Base-by-base conservation (phyloP, 495 filamentous ascomycete species). In the Talaromyces proteolyticus region DNA sequence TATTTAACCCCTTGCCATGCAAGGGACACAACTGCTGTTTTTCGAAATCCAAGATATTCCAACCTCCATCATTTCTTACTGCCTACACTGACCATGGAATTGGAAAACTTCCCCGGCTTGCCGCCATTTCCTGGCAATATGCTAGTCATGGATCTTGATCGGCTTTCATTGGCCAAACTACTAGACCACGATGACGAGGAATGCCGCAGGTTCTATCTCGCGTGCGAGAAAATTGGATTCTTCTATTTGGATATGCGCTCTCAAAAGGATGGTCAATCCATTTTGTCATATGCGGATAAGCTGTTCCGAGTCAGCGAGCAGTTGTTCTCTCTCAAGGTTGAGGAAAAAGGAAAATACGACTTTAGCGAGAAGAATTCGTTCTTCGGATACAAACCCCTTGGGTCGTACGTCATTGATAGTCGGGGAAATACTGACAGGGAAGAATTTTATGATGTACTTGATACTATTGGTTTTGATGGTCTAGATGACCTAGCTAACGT, bases 361-460 rank as follows among this genome's bases (percentile, higher is more conserved):
- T 72, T 77, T 55, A 66, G 64, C 49, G 52, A 26, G 4, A 54
- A 66, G 41, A 62, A 59, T 14, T 64, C 60, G 3, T 75, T 78
- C 38, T 73, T 74, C 42, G 77, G 78, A 18, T 86, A 85, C 52
- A 85, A 84, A 57, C 67, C 68, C 3, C 72, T 73, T 22, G 80
- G 80, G 3, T 63, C 51, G 20, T 67, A 68, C 1, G 54, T 73
- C 11, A 65, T 81, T 14, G 79, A 85, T 57, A 67, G 68, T 16
- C 49, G 68, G 16, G 82, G 81, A 4, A 81, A 71, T 5, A 58
- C 62, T 23, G 79, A 82, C 47, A 65, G 73, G 38, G 80, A 81
- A 57, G 81, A 85, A 59, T 82, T 82, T 55, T 84, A 84, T 55
- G 84, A 85, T 62, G 75, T 85, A 34, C 22, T n/a, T n/a, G n/a